Base-by-base conservation (phyloP, 805 yeast genomes). In the Deakozyma indianensis region DNA sequence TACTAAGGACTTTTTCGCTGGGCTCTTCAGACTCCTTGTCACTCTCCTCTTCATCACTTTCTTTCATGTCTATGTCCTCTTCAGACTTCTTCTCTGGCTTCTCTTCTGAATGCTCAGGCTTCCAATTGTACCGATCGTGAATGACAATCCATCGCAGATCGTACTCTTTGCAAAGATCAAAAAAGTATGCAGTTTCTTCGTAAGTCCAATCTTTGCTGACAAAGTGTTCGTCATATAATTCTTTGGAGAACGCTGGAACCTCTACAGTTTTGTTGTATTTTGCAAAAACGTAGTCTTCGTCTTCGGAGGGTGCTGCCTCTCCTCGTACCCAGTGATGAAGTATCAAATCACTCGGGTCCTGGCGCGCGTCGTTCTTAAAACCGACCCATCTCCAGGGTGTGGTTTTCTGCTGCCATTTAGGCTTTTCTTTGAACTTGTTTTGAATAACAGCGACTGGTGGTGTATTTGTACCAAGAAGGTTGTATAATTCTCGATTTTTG, bases 291-390 rank as follows among this genome's bases (percentile, higher is more conserved):
- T 83, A 83, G 2, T 79, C 76, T 15, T 59, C 65, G 42, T 62
- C 51, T 7, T 25, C 28, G 28, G 14, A 9, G 14, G 44, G 52
- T 22, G 71, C 78, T 42, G 68, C 71, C 1, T 80, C 66, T 0
- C 92, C 95, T 49, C 83, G 78, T 1, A 79, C 88, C 97, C 98
- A 92, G 62, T 92, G 97, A 47, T 68, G 66, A 35, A 90, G 68
- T 38, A 64, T 66, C 22, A 79, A 59, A 0, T 61, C 76, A 42
- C 75, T 79, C 2, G 53, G 56, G 43, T 74, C 78, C 2, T 53
- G 56, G 46, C 82, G 66, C 0, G 78, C 70, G 3, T 64, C 63
- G 50, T 77, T 77, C 41, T 65, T 69, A 57, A 90, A 92, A 3
- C 69, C 64, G 18, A 73, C 72, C 62, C 76, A 68, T 1, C 75